Evolutionary conservation across 2,329 filamentous ascomycete genomes (phyloP).

Genomic region (Westerdykella ornata): DNA sequence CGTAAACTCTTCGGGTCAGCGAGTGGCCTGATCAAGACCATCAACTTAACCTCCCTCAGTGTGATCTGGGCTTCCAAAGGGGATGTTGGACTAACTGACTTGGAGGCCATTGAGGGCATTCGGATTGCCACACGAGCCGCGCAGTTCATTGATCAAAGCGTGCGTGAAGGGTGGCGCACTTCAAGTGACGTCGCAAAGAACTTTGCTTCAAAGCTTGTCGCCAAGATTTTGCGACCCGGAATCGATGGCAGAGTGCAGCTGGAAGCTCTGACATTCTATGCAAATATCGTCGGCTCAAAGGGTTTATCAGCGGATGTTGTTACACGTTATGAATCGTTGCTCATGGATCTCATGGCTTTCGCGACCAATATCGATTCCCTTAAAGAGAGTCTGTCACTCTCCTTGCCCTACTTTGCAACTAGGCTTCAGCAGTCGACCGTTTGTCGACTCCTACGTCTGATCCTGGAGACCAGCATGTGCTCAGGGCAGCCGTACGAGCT

Average conservation of each 20-base stretch:
- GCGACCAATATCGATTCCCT: constrained; percentile 9
- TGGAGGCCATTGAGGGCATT: constrained; percentile 26
- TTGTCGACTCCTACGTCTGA: constrained; percentile 9
- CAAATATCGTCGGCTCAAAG: constrained; percentile 17
- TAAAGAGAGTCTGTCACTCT: constrained; percentile 15
- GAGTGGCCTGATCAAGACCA: constrained; percentile 22
- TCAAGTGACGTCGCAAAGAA: constrained; percentile 14
- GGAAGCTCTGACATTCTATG: constrained; percentile 27
- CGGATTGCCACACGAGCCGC: constrained; percentile 28
- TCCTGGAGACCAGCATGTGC: constrained; percentile 12
- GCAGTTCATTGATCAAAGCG: constrained; percentile 16
- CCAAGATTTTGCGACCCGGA: constrained; percentile 19
- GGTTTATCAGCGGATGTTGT: constrained; percentile 16
- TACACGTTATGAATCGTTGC: constrained; percentile 16
- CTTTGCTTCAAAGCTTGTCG: constrained; percentile 22
- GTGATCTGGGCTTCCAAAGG: constrained; percentile 28
- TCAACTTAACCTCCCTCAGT: constrained; percentile 25
- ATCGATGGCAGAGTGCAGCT: constrained; percentile 22
- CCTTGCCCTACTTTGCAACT: constrained; percentile 21
- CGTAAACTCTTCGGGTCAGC: constrained; percentile 27
- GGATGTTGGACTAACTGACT: constrained; percentile 17
- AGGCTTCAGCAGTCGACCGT: constrained; percentile 15
- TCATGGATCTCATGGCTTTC: constrained; percentile 8
- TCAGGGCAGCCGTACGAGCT: constrained; percentile 5
- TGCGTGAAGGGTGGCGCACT: constrained; percentile 19